Evolutionary conservation across 192 early-diverging fungal species (phyloP), one percentile per base, ranked within the genome.

Genomic region (Oehlia diaphana): DNA sequence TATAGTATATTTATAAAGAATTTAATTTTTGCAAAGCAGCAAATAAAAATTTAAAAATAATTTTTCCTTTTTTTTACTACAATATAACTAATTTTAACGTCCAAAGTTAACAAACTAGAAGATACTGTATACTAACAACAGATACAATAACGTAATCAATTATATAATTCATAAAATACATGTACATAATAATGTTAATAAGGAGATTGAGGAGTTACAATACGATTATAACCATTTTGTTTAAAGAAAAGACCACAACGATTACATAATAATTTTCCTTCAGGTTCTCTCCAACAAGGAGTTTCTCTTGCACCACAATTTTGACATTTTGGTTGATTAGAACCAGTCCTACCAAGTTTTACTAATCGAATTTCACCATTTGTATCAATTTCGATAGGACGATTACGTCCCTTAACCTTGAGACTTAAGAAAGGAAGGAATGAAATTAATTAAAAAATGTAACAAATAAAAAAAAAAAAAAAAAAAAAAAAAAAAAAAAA

Each of bases 331-430:
- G 14, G 21, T 58, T 31, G 4, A 26, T 9, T 37, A 12, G 19
- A 10, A 13, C 35, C 10, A 33, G 8, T 8, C 16, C n/a, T 67
- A 5, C 66, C 44, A 5, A 39, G 13, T 67, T 49, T 77, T 10
- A 12, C 33, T 26, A 77, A 77, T 12, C 44, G 37, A 44, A 77
- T 77, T 53, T 77, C 76, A 6, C 76, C 76, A 53, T 68, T 65
- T 6, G 64, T 1, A 21, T 44, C 76, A 50, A 77, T 12, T 67
- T 77, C 47, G 16, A 31, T n/a, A 14, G 76, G 76, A 8, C 76
- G 28, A 44, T 67, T 44, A 50, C 28, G n/a, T 33, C 65, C 65
- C 21, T 77, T 77, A 28, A 77, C 28, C 47, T 77, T 77, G 6
- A 77, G 39, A 68, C 76, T 77, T 4, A 5, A 2, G 5, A 37